Conservation (phyloP, 2,329 filamentous ascomycete species). For the Penicillium sp. region DNA sequence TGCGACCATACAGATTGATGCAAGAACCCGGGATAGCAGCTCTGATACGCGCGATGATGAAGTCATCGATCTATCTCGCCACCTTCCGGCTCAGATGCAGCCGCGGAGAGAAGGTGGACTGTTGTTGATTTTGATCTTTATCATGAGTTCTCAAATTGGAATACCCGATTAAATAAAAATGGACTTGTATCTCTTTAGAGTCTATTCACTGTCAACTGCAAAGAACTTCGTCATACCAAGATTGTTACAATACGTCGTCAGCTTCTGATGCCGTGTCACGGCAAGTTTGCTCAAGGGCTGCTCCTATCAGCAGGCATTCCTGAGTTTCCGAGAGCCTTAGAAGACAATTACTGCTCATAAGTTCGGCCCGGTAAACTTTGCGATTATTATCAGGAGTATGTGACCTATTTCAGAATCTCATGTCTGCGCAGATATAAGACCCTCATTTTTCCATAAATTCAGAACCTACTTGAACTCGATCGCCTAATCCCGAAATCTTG, state of each 20-base stretch:
- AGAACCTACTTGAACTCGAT: no score
- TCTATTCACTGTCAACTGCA: not conserved
- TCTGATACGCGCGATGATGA: slow-evolving; percentile 12
- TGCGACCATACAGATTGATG: slow-evolving; percentile 5
- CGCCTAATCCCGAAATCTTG: no score
- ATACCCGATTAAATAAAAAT: no score
- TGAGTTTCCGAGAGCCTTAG: not conserved
- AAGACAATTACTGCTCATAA: not conserved
- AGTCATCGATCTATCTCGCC: slow-evolving; percentile 16
- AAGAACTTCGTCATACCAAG: not conserved
- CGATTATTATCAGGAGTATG: no score
- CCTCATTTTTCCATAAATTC: no score
- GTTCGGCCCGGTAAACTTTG: not conserved
- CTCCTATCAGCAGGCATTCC: not conserved
- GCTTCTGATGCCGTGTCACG: not conserved
- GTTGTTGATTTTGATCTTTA: not conserved
- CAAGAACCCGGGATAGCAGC: not conserved
- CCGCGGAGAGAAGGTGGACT: not conserved
- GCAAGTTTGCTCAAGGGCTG: not conserved
- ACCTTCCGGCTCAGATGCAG: not conserved
- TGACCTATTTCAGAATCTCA: no score
- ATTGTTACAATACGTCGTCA: not conserved
- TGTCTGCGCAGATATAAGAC: no score
- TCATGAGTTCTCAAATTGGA: not conserved
- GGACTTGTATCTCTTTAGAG: not conserved